Evolutionary conservation across 148 eudicot genomes (phyloP), one percentile per base, ranked within the genome.

Genomic region (Linanthus parryae): DNA sequence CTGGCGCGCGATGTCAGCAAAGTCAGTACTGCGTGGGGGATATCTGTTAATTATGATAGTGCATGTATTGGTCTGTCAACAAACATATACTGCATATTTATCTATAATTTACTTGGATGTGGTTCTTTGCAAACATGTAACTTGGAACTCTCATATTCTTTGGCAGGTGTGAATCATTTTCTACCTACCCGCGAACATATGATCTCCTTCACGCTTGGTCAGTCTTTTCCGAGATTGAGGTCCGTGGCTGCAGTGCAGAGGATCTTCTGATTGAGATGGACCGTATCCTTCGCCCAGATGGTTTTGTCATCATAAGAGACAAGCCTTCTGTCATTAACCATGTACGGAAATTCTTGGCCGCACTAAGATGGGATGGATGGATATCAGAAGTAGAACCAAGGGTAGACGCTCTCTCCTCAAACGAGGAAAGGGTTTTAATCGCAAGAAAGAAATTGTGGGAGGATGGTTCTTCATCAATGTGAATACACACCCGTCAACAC

Each of bases 161-260:
- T 48, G 52, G 19, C 70, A 84, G 92, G 87, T 84, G 92, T 55
- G 87, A 84, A 62, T 75, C 92, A 27, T 84, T 72, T 65, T 84
- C 92, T 28, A 84, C 92, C 42, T 84, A 84, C 52, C 92, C 92
- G 0, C 86, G 92, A 36, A 84, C 92, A 10, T 84, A 77, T 27
- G 92, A 84, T 68, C 73, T 80, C 30, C 79, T 84, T 62, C 92
- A 84, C 62, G 84, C 84, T 15, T 80, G 92, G 92, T 59, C 66
- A 26, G 75, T 84, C 24, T 72, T 84, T 44, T 70, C 92, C 3
- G 76, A 74, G 47, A 73, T 80, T 6, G 66, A 71, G 54, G 69
- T 59, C 16, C 65, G 71, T 41, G 87, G 87, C 23, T 84, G 92
- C 38, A 74, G 92, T 46, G 38, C 48, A 3, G 92, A 80, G 66